A percentile compares a stretch with the other conserved stretches of the same genome.
Conservation (phyloP, 371 early-diverging fungal genomes). For the Coemansia sp. region DNA sequence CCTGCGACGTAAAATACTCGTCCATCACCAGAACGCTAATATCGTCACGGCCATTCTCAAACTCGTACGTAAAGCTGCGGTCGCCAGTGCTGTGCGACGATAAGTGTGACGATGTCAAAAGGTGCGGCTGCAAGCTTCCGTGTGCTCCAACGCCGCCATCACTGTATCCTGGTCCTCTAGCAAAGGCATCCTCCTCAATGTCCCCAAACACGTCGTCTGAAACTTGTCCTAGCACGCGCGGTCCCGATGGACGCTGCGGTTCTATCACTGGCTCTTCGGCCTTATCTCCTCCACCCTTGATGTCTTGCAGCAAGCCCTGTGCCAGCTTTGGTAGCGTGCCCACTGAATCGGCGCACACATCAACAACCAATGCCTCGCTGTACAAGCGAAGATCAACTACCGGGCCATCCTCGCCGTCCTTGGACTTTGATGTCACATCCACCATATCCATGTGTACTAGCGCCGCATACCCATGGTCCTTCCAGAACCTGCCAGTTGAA, state of each 20-base stretch:
- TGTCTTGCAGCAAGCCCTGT: constrained; percentile 44
- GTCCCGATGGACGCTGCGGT: constrained; percentile 11
- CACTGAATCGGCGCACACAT: constrained; percentile 76
- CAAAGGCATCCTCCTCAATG: constrained; percentile 47
- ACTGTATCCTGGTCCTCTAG: constrained; percentile 2
- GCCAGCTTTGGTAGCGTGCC: constrained; percentile 62
- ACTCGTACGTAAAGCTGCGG: constrained; percentile 42
- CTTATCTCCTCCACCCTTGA: constrained; percentile 6
- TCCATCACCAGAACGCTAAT: constrained; percentile 33
- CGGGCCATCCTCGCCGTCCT: constrained; percentile 47
- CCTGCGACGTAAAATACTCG: constrained; percentile 43
- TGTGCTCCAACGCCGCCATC: constrained; percentile 2
- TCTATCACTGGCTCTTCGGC: not conserved
- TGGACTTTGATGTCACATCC: constrained; percentile 34
- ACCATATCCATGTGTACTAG: constrained; percentile 49
- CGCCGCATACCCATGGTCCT: constrained; percentile 40
- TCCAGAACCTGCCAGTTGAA: constrained; percentile 48
- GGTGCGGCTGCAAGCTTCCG: constrained; percentile 4
- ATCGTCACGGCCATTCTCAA: constrained; percentile 45
- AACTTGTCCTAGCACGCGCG: constrained; percentile 33
- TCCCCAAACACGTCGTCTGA: constrained; percentile 45
- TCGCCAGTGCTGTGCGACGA: constrained; percentile 19
- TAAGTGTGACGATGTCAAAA: constrained; percentile 12
- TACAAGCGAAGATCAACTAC: constrained; percentile 59
- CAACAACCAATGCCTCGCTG: constrained; percentile 63